A percentile compares a stretch with the other conserved stretches of the same genome.
phyloP scores from a whole-genome alignment of 2,329 filamentous ascomycete species.

The Colletotrichum tabaci region DNA sequence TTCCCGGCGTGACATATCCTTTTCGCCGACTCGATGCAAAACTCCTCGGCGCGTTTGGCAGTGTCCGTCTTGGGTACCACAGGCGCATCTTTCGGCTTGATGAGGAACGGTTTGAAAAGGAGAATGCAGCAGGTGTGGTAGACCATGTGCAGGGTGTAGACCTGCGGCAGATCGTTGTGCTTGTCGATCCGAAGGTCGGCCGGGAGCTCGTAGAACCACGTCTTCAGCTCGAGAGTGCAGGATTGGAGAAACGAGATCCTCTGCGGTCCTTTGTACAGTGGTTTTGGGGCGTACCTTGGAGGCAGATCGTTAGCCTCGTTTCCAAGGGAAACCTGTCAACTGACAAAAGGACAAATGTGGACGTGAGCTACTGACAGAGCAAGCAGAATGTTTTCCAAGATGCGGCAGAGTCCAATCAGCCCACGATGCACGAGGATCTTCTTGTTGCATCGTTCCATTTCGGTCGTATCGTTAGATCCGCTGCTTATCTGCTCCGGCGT shows the following conservation, averaged over 20 bases:
- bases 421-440: constrained; percentile 45
- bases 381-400: constrained; percentile 51
- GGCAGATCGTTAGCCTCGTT: neutral
- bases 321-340: too few relatives aligned
- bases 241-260: constrained; percentile 49
- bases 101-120: constrained; percentile 49
- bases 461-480: neutral
- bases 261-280: constrained; percentile 42
- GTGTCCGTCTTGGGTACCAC: constrained; percentile 8
- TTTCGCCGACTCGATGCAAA: constrained; percentile 46
- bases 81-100: constrained; percentile 4
- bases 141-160: constrained; percentile 52
- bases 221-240: constrained; percentile 51
- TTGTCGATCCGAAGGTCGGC: constrained; percentile 49
- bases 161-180: constrained; percentile 46
- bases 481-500: constrained; percentile 23
- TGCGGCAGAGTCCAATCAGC: constrained; percentile 48
- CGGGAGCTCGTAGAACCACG: constrained; percentile 53
- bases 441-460: constrained; percentile 24
- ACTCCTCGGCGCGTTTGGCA: constrained; percentile 18
- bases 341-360: too few relatives aligned
- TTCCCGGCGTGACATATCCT: constrained; percentile 48
- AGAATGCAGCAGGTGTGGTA: constrained; percentile 53
- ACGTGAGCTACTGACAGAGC: constrained; percentile 46
- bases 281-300: constrained; percentile 51